Percentiles rank a stretch among this genome's conserved stretches.
phyloP scores from a whole-genome alignment of 495 filamentous ascomycete genomes.

The Talaromyces thailandensis region DNA sequence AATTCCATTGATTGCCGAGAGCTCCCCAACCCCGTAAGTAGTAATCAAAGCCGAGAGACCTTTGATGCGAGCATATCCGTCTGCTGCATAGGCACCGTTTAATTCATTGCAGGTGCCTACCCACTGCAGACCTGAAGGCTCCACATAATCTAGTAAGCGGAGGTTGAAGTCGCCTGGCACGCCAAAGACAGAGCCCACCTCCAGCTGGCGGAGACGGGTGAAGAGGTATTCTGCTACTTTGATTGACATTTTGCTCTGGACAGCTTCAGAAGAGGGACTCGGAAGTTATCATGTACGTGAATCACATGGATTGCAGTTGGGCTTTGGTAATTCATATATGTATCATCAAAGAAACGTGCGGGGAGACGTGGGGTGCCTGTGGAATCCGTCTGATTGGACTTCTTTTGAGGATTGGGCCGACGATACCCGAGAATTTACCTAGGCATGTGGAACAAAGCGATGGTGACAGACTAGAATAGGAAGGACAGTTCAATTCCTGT shows the following conservation, averaged over 20 bases:
- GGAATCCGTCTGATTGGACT: background rate
- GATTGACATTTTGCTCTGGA: slow-evolving; percentile 11
- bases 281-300: too few species aligned
- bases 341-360: background rate
- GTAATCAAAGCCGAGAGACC: slow-evolving; percentile 67
- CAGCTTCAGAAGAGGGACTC: too few species aligned
- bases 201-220: slow-evolving; percentile 38
- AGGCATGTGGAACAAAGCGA: slow-evolving; percentile 7
- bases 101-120: slow-evolving; percentile 76
- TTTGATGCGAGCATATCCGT: slow-evolving; percentile 70
- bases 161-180: slow-evolving; percentile 34
- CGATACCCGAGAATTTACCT: background rate
- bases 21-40: slow-evolving; percentile 74
- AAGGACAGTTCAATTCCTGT: too few species aligned
- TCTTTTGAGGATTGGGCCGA: background rate
- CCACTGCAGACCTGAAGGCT: slow-evolving; percentile 32
- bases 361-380: background rate
- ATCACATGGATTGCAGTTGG: too few species aligned
- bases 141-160: background rate
- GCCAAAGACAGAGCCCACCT: slow-evolving; percentile 41
- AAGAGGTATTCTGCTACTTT: slow-evolving; percentile 43
- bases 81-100: slow-evolving; percentile 74
- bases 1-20: slow-evolving; percentile 66
- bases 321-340: background rate
- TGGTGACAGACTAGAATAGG: too few species aligned